Evolutionary conservation across 345 rosid genomes (phyloP).

Genomic region (Populus davidiana): DNA sequence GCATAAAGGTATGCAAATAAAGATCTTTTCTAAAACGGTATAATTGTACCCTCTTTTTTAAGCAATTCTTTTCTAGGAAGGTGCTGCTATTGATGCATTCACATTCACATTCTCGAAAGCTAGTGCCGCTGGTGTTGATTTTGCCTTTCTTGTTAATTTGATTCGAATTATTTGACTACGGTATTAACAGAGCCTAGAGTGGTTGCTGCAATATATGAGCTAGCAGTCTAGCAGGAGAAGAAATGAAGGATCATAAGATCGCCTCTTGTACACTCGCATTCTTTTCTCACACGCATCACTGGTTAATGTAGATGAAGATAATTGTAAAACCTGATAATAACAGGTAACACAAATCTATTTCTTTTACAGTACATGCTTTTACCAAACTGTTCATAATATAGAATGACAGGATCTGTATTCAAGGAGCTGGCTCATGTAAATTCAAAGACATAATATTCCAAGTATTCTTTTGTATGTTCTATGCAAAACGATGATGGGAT

Average conservation of each 20-base stretch:
- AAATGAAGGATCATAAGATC: not conserved
- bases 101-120: not conserved
- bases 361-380: conserved; percentile 2
- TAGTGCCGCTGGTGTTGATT: not conserved
- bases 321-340: not conserved
- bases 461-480: not conserved
- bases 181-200: conserved; percentile 60
- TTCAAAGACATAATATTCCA: not conserved
- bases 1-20: conserved; percentile 57
- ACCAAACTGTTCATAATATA: not conserved
- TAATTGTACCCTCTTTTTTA: not conserved
- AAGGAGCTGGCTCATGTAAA: not conserved
- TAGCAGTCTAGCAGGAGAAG: conserved; percentile 7
- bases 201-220: conserved; percentile 42
- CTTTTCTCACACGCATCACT: not conserved
- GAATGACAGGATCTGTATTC: not conserved
- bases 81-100: not conserved
- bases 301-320: not conserved
- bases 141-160: not conserved
- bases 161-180: not conserved
- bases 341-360: conserved; percentile 2
- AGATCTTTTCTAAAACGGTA: not conserved
- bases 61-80: not conserved
- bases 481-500: not conserved
- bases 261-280: not conserved